Base-by-base conservation (phyloP, 441 rosid genomes). In the Eruca vesicaria region DNA sequence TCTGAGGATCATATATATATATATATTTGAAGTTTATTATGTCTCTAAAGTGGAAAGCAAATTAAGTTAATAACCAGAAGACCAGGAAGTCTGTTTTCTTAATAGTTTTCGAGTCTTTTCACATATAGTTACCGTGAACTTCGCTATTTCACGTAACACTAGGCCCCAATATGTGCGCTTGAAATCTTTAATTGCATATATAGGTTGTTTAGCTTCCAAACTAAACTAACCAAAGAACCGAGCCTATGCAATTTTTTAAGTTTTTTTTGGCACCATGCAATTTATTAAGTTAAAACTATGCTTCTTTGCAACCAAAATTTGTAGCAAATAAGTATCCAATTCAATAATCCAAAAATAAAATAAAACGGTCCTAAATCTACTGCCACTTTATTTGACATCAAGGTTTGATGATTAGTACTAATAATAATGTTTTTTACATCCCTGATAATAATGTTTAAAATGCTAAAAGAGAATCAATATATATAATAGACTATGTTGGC, bases 61-160 rank as follows among this genome's bases (percentile, higher is more conserved):
- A 45, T 16, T 76, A 65, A 58, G 45, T 64, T 21, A 4, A 35
- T 29, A 58, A 71, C 36, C 77, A 71, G 80, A 60, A 65, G 64
- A 77, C 68, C 73, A 50, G 77, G 80, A 77, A 71, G 48, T 66
- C 38, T 77, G 77, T 59, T 77, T 48, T 77, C 4, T 70, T 43
- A 64, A 50, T 50, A 66, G 56, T 45, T 43, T 66, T 35, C 48
- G 76, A 77, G 80, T 35, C 69, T 66, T 77, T 77, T 36, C 61
- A 77, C 48, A 29, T 31, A 60, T 18, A 71, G 23, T 71, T 60
- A 77, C 68, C 80, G 73, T 60, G 64, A 71, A 57, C 72, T 38
- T 58, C 76, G 76, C 72, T 63, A 11, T 71, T 71, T 57, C 76
- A 58, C 80, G 79, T 43, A 69, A 63, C 70, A 77, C 76, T 45